Evolutionary conservation across 805 yeast genomes (phyloP).

Genomic region (Vanderwaltozyma polyspora): DNA sequence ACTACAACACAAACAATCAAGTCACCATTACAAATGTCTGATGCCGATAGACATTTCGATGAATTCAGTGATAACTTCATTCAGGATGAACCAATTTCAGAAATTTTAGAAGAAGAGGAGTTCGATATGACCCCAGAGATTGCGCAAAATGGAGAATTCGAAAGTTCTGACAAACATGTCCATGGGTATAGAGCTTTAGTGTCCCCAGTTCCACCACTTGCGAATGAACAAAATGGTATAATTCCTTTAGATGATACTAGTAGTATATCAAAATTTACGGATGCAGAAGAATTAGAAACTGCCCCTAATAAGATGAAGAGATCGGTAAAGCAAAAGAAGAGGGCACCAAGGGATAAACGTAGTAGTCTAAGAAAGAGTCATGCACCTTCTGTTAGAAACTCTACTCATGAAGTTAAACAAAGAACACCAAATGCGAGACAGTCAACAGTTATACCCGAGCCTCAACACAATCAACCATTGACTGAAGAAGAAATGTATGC

Average conservation of each 20-base stretch:
- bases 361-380: background rate
- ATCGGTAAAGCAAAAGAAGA: background rate
- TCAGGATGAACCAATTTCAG: slow-evolving; percentile 1
- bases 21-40: slow-evolving; percentile 9
- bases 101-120: slow-evolving; percentile 2
- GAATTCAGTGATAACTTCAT: slow-evolving; percentile 22
- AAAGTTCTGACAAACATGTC: background rate
- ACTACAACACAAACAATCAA: slow-evolving; percentile 22
- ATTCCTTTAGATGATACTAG: slow-evolving; percentile 16
- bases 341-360: background rate
- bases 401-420: background rate
- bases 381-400: background rate
- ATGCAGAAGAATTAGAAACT: slow-evolving; percentile 15
- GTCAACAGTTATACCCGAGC: background rate
- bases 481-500: slow-evolving; percentile 40
- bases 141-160: background rate
- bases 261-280: slow-evolving; percentile 19
- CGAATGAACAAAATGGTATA: slow-evolving; percentile 4
- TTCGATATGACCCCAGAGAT: background rate
- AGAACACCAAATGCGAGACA: background rate
- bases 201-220: background rate
- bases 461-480: slow-evolving; percentile 2
- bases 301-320: background rate
- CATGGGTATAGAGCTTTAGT: slow-evolving; percentile 2
- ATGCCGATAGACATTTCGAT: slow-evolving; percentile 22